Percentiles rank a stretch among this genome's conserved stretches.
These are phyloP conservation scores for Brasilioporus rufonigricans DNA, from an alignment of 768 basidiomycete species.

Conservation along the genomic window DNA sequence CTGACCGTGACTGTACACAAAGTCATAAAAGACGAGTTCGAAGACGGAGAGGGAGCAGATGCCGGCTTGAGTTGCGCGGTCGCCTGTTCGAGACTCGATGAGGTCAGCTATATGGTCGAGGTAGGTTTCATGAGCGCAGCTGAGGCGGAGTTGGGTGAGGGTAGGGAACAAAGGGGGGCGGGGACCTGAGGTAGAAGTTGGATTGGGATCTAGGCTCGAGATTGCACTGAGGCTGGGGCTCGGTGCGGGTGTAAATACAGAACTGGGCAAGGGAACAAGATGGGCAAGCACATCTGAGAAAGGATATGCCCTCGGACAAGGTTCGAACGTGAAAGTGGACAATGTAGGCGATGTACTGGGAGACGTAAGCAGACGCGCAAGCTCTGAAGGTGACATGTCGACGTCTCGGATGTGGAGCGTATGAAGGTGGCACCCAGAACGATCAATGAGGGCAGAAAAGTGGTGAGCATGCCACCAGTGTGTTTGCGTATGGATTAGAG, in stretches of 20 bases:
- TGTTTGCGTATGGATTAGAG: not conserved
- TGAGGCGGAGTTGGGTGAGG: constrained; percentile 19
- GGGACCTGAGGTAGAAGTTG: not conserved
- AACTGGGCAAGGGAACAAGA: not conserved
- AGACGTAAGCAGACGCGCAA: constrained; percentile 18
- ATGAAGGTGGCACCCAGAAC: constrained; percentile 19
- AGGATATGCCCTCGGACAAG: constrained; percentile 17
- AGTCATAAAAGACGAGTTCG: constrained; percentile 26
- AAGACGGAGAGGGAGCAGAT: constrained; percentile 15
- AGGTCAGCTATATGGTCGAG: constrained; percentile 16
- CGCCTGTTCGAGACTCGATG: constrained; percentile 18
- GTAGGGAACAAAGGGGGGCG: constrained; percentile 8
- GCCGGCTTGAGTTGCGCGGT: constrained; percentile 4
- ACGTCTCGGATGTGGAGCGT: constrained; percentile 20
- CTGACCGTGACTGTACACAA: constrained; percentile 11
- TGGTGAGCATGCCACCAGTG: constrained; percentile 24
- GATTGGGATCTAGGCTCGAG: not conserved
- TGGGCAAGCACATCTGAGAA: constrained; percentile 18
- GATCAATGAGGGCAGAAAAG: constrained; percentile 23
- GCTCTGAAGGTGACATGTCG: constrained; percentile 23
- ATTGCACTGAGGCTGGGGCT: not conserved
- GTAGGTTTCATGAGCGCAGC: constrained; percentile 21
- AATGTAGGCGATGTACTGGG: constrained; percentile 16
- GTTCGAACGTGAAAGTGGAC: constrained; percentile 24
- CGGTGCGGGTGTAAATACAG: not conserved